Conservation (phyloP, 2,329 filamentous ascomycete genomes). For the Sordariomycetes sp. region DNA sequence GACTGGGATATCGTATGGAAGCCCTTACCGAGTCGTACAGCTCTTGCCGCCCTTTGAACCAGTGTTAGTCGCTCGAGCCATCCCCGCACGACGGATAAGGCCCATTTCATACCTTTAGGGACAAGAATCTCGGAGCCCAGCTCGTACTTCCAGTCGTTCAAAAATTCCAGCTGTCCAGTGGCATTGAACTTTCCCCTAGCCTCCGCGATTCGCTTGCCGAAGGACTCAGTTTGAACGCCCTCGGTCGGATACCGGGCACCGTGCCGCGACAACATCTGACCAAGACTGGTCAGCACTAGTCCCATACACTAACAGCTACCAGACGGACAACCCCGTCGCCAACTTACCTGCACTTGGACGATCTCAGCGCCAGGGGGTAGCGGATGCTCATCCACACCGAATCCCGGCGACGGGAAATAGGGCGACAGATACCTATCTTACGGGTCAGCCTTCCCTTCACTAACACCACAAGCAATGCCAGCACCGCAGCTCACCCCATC, state of each 20-base stretch:
- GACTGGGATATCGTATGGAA: background rate
- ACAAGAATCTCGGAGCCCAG: conserved; percentile 61
- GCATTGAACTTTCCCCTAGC: conserved; percentile 38
- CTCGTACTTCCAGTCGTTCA: conserved; percentile 55
- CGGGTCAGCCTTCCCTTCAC: background rate
- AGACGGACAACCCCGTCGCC: background rate
- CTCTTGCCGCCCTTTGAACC: conserved; percentile 45
- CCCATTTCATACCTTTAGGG: conserved; percentile 38
- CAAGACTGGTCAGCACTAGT: background rate
- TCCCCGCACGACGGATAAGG: background rate
- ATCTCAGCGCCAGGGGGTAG: conserved; percentile 55
- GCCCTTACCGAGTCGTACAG: conserved; percentile 44
- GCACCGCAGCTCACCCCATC: conserved; percentile 36
- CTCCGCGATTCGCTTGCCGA: conserved; percentile 45
- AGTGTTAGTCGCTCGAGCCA: background rate
- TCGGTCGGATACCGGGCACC: conserved; percentile 60
- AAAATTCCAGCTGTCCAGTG: conserved; percentile 46
- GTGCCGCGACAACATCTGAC: conserved; percentile 58
- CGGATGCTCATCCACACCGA: conserved; percentile 60
- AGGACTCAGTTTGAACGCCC: conserved; percentile 36
- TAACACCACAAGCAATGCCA: background rate
- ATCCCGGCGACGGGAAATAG: conserved; percentile 59
- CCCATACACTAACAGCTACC: background rate
- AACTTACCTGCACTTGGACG: conserved; percentile 41
- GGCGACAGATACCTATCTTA: conserved; percentile 40